A percentile compares a stretch with the other conserved stretches of the same genome.
Conservation (phyloP, 176 grass and related monocot species). For the Zea luxurians region DNA sequence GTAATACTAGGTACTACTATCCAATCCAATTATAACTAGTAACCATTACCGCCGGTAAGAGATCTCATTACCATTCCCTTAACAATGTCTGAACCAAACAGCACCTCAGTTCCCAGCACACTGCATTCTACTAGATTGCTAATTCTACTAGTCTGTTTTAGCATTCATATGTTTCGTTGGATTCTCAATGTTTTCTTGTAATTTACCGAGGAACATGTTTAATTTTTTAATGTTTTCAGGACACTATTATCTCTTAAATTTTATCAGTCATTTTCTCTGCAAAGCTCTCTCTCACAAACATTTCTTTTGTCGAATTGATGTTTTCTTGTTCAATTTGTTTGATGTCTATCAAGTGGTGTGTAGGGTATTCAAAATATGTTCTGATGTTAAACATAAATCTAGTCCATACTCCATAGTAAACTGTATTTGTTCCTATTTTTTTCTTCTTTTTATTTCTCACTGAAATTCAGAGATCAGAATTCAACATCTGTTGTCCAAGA, state of each 20-base stretch:
- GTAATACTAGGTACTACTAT: no score
- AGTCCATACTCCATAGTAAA: no score
- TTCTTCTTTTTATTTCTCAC: constrained; percentile 30
- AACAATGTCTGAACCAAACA: no score
- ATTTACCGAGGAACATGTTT: neutral
- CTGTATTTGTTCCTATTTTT: constrained; percentile 27
- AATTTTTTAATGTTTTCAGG: neutral
- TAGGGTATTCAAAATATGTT: constrained; percentile 1
- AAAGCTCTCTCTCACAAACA: neutral
- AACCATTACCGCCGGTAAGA: no score
- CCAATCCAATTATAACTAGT: no score
- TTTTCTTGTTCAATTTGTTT: constrained; percentile 12
- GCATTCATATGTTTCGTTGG: neutral
- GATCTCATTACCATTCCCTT: no score
- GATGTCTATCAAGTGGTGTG: neutral
- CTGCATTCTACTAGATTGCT: neutral
- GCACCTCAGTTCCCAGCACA: neutral
- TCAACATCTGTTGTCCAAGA: constrained; percentile 39
- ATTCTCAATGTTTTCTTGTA: neutral
- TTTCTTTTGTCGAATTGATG: constrained; percentile 1
- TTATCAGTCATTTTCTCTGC: constrained; percentile 9
- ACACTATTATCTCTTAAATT: neutral
- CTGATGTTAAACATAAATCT: neutral
- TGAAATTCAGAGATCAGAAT: constrained; percentile 46
- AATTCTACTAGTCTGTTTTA: neutral